These are phyloP conservation scores for Pleurotus tuoliensis DNA, from an alignment of 768 basidiomycete genomes.

Conservation along the genomic window DNA sequence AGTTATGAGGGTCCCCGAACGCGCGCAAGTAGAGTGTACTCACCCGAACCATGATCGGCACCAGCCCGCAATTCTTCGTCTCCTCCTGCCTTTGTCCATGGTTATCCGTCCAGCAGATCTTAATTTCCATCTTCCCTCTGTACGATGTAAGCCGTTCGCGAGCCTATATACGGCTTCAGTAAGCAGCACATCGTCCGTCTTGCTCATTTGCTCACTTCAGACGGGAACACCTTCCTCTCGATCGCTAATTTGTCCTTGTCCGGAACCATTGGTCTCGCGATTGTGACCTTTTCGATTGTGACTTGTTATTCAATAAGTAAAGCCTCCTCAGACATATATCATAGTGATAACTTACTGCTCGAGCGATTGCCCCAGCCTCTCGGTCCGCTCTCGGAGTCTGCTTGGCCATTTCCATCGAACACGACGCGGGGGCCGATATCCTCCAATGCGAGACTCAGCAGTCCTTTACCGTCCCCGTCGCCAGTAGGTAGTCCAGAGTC, in stretches of 20 bases:
- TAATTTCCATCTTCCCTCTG: conserved; percentile 83
- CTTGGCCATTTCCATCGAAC: conserved; percentile 70
- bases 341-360: conserved; percentile 54
- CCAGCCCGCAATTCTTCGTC: conserved; percentile 83
- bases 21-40: conserved; percentile 25
- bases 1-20: too few species aligned
- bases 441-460: conserved; percentile 72
- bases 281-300: conserved; percentile 82
- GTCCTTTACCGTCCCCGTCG: conserved; percentile 73
- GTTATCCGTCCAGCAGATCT: conserved; percentile 71
- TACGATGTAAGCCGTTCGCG: conserved; percentile 93
- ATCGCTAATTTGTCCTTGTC: conserved; percentile 73
- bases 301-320: conserved; percentile 45
- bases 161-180: conserved; percentile 46
- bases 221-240: conserved; percentile 80
- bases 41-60: conserved; percentile 97
- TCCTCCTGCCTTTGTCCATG: conserved; percentile 65
- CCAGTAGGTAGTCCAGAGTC: conserved; percentile 77
- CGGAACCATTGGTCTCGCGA: conserved; percentile 82
- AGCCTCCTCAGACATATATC: not conserved
- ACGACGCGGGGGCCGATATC: conserved; percentile 92
- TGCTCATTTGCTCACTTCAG: conserved; percentile 56
- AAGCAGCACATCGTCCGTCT: too few species aligned
- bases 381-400: conserved; percentile 48
- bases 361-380: conserved; percentile 79